Evolutionary conservation across 805 yeast genomes (phyloP).

Genomic region (Yarrowia phangngaensis): DNA sequence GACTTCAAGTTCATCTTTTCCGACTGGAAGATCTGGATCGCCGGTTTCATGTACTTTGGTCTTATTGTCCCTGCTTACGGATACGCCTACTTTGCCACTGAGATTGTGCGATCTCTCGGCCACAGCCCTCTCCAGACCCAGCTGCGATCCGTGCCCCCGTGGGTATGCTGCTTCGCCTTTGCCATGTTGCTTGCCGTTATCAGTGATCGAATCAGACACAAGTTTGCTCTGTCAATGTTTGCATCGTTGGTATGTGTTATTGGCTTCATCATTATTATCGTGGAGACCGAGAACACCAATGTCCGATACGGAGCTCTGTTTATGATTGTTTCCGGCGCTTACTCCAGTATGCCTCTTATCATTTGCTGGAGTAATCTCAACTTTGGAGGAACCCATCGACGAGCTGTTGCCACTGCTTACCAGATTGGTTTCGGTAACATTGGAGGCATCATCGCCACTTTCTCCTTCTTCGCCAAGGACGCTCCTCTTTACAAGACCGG

Average conservation of each 20-base stretch:
- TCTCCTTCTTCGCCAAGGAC: conserved; percentile 51
- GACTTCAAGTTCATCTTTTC: conserved; percentile 52
- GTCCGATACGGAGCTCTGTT: conserved; percentile 64
- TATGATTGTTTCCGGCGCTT: conserved; percentile 55
- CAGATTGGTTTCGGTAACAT: conserved; percentile 70
- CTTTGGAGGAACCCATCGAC: conserved; percentile 59
- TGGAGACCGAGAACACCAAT: conserved; percentile 41
- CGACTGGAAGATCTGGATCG: conserved; percentile 56
- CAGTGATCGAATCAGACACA: conserved; percentile 52
- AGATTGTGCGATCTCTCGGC: conserved; percentile 59
- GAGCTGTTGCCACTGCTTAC: conserved; percentile 56
- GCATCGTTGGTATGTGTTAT: conserved; percentile 44
- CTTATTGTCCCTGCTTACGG: conserved; percentile 68
- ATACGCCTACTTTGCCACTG: conserved; percentile 71
- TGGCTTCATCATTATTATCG: conserved; percentile 57
- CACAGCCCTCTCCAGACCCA: conserved; percentile 71
- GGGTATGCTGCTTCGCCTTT: conserved; percentile 70
- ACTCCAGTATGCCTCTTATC: conserved; percentile 61
- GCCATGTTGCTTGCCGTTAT: conserved; percentile 56
- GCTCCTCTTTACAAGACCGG: conserved; percentile 59
- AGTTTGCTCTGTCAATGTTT: conserved; percentile 36
- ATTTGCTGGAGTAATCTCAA: conserved; percentile 66
- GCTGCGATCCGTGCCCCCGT: conserved; percentile 79
- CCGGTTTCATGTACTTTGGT: conserved; percentile 62
- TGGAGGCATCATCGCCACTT: conserved; percentile 67